Base-by-base conservation (phyloP, 257 asterid genomes). In the Solanum megistacrolobum region DNA sequence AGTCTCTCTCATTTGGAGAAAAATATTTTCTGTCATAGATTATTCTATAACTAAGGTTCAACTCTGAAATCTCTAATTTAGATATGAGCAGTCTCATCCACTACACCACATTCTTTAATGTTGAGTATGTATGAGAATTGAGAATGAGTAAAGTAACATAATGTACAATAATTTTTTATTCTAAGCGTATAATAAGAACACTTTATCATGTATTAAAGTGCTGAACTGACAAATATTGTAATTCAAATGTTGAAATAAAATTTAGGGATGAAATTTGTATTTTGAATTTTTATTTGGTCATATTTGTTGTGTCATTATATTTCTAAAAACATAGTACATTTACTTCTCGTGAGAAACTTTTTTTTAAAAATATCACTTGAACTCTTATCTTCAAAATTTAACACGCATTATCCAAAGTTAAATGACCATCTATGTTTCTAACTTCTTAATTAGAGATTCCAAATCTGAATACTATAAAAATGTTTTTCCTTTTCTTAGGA, bases 21-120 rank as follows among this genome's bases (percentile, higher is more conserved):
- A 52, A 55, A 6, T 1, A 0, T 55, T 18, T 18, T 0, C 0
- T 2, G 1, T 6, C 1, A n/a, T n/a, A n/a, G n/a, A n/a, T n/a
- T n/a, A n/a, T n/a, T n/a, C n/a, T n/a, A n/a, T n/a, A n/a, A n/a
- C n/a, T 11, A 3, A 14, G 3, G 0, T 14, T 48, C 1, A 48
- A 48, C 0, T 5, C 0, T 2, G 18, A 46, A 46, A 46, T 13
- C 18, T 46, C 20, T 46, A 46, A 46, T 46, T 13, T 29, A 46
- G 6, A 0, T 48, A 48, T 1, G 8, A 48, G 3, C 8, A 48
- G 0, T 0, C 0, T 48, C 0, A 48, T 16, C 3, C 6, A 48
- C 0, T 2, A 2, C 7, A 48, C 0, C 21, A 16, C 21, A 48
- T 14, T 48, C 0, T 6, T 14, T 48, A 0, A 48, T 5, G 1